phyloP scores from a whole-genome alignment of 2,329 filamentous ascomycete genomes.

The Claviceps capensis region DNA sequence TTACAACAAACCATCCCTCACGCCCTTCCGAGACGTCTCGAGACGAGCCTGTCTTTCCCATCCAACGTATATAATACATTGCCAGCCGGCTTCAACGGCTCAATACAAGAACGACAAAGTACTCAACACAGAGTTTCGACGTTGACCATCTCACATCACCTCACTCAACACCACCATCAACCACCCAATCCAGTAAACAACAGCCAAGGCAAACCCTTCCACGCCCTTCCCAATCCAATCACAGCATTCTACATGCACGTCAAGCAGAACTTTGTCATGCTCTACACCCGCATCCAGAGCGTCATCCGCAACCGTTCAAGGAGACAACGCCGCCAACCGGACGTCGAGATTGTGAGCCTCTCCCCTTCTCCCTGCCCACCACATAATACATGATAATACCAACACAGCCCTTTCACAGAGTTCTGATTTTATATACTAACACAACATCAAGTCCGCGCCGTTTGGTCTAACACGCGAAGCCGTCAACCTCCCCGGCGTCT shows the following conservation, averaged over 20 bases:
- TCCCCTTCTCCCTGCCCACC: not conserved
- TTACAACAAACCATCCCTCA: not conserved
- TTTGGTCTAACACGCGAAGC: conserved; percentile 44
- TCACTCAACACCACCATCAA: not conserved
- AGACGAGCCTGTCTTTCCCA: not conserved
- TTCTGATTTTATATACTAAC: not conserved
- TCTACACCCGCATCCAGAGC: conserved; percentile 30
- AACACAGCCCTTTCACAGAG: too few relatives aligned
- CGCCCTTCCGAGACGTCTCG: not conserved
- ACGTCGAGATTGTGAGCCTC: conserved; percentile 33
- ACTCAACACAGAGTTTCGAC: too few relatives aligned
- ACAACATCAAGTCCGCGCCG: conserved; percentile 34
- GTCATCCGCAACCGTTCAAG: conserved; percentile 24
- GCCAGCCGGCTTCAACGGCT: not conserved
- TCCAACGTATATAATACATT: not conserved
- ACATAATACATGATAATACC: too few relatives aligned
- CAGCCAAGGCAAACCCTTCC: not conserved
- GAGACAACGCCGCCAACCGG: conserved; percentile 27
- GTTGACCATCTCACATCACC: too few relatives aligned
- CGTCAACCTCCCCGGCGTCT: conserved; percentile 39
- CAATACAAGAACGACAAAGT: too few relatives aligned
- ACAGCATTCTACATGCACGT: conserved; percentile 16
- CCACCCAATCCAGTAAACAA: not conserved
- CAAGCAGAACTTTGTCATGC: conserved; percentile 28
- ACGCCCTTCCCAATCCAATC: not conserved